phyloP scores from a whole-genome alignment of 2,329 filamentous ascomycete genomes.

The Orbilia quercus region DNA sequence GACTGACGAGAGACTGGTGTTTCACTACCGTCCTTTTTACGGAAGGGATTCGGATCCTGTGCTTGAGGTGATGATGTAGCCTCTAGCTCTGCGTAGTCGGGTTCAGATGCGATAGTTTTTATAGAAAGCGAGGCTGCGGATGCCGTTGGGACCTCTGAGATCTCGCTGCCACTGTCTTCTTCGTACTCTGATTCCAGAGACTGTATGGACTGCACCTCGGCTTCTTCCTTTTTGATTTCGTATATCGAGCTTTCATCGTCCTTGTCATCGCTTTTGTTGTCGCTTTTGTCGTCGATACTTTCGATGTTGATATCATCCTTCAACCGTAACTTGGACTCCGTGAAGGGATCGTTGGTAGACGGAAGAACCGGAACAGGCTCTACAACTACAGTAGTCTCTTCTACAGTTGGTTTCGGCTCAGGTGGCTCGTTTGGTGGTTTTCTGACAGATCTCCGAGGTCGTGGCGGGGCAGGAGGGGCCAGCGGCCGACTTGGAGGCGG shows the following conservation, averaged over 20 bases:
- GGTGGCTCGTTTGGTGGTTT: slow-evolving; percentile 12
- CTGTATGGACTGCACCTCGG: slow-evolving; percentile 28
- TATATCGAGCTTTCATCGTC: slow-evolving; percentile 42
- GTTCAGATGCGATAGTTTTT: slow-evolving; percentile 38
- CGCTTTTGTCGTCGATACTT: background rate
- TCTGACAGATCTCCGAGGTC: slow-evolving; percentile 50
- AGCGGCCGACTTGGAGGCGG: slow-evolving; percentile 40
- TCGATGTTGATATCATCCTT: background rate
- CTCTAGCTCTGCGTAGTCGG: slow-evolving; percentile 27
- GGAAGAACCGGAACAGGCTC: slow-evolving; percentile 27
- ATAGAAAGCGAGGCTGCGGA: slow-evolving; percentile 33
- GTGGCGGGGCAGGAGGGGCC: slow-evolving; percentile 53
- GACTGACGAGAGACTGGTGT: slow-evolving; percentile 4
- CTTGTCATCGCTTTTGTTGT: slow-evolving; percentile 7
- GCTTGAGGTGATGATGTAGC: slow-evolving; percentile 14
- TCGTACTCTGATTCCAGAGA: slow-evolving; percentile 49
- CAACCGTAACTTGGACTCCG: slow-evolving; percentile 22
- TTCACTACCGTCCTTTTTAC: slow-evolving; percentile 31
- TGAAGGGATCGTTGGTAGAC: slow-evolving; percentile 33
- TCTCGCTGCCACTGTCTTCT: slow-evolving; percentile 34
- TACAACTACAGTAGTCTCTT: slow-evolving; percentile 25
- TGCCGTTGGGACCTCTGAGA: slow-evolving; percentile 29
- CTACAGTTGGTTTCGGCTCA: slow-evolving; percentile 18
- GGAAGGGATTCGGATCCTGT: slow-evolving; percentile 48
- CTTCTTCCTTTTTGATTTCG: slow-evolving; percentile 45